Base-by-base conservation (phyloP, 2,329 filamentous ascomycete species). In the Neonectria sp. region DNA sequence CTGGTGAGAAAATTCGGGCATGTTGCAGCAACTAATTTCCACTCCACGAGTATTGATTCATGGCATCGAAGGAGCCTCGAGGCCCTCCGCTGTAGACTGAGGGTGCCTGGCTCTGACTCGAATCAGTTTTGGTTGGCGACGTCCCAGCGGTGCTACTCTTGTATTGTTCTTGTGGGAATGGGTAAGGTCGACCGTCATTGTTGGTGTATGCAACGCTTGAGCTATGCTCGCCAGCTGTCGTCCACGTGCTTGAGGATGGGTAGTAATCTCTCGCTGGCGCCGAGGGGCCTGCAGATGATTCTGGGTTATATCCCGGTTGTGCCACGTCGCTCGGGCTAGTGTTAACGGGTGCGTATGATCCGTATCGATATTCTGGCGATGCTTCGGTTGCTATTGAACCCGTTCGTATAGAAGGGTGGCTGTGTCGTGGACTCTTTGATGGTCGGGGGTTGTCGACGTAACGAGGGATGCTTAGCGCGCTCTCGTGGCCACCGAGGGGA, bases 1-100 rank as follows among this genome's bases (percentile, higher is more conserved):
- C 63, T 55, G 60, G 71, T 49, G 25, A 52, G 27, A 56, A 60
- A 37, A 37, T 46, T 37, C 17, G 37, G 24, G 17, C 51, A 65
- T 24, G n/a, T 53, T 21, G 37, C 53, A 53, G 56, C 15, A 53
- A 63, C 43, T 78, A 87, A 63, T 84, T 86, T 58, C 83, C 80
- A 70, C 84, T 88, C 88, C 88, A 90, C 35, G 86, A 88, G 75
- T 90, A 90, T 75, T 89, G 85, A 75, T 83, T 85, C 77, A 88
- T 81, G 55, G 80, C 81, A 61, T 85, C 84, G 65, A 86, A 86
- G 15, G 86, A 86, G 21, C 81, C 82, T 52, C 83, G 78, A 33
- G 80, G 71, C 13, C 77, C 78, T 48, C 79, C 78, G 29, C 75
- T 80, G 63, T 86, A 86, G 27, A 80, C 75, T 24, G 80, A 76